Base-by-base conservation (phyloP, 2,329 filamentous ascomycete genomes). In the Diatrype stigma region DNA sequence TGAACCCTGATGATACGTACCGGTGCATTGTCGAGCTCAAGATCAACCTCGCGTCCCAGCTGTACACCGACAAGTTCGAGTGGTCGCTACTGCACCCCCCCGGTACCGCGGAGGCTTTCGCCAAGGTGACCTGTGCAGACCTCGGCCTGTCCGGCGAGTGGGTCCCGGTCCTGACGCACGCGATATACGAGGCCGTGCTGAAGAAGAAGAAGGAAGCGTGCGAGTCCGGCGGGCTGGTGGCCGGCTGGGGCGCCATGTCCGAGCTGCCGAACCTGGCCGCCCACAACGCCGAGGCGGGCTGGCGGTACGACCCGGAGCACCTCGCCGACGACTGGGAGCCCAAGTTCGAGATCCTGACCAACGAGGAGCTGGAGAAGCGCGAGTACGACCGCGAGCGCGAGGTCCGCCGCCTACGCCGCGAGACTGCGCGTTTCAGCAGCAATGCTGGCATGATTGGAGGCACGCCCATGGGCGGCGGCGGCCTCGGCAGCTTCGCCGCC, bases 21-120 rank as follows among this genome's bases (percentile, higher is more conserved):
- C 85, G 94, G 46, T 97, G 94, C 67, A 87, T 97, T 61, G 86
- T 99, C 59, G 89, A 84, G 42, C 76, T 99, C 42, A 96, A 89
- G 66, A 89, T 99, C 63, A 96, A 96, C 64, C 79, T 97, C 21
- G 86, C 91, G 48, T 96, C 95, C 50, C 86, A 89, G 60, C 80
- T 97, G 12, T 97, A 96, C 70, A 95, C 90, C 3, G 94, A 99
- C 76, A 96, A 92, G 65, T 97, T 99, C 57, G 93, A 97, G 68
- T 97, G 93, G 93, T 97, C 93, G 5, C 76, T 99, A 19, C 77
- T 96, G 17, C 92, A 97, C 63, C 91, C 92, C 2, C 88, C 91
- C 2, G 93, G 93, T 21, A 91, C 93, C 40, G 90, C 94, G 0
- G 93, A 99, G 68, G 84, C 87, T 12, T 97, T 97, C 67, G 92